Evolutionary conservation across 768 basidiomycete species (phyloP).

Genomic region (Tricholoma saponaceum): DNA sequence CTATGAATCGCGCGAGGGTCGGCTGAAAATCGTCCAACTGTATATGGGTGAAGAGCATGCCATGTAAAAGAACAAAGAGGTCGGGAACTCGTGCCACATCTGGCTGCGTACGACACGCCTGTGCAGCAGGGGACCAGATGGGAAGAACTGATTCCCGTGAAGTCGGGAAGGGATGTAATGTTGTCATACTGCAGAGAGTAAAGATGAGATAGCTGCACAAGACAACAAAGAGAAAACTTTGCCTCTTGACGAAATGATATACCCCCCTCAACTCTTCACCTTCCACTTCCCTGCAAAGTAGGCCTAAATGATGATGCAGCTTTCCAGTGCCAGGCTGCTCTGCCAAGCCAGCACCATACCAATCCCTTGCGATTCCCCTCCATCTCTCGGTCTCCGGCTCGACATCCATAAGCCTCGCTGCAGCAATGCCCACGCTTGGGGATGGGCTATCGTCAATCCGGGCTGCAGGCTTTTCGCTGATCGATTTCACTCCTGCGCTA

Average conservation of each 20-base stretch:
- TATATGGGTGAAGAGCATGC: conserved; percentile 96
- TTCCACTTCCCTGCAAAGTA: conserved; percentile 80
- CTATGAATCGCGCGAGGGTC: conserved; percentile 79
- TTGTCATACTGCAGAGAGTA: conserved; percentile 66
- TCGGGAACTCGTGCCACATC: conserved; percentile 66
- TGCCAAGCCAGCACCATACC: conserved; percentile 85
- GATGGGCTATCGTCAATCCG: conserved; percentile 62
- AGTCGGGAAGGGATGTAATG: conserved; percentile 80
- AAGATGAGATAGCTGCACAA: background rate
- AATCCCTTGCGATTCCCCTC: conserved; percentile 84
- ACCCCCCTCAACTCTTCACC: conserved; percentile 79
- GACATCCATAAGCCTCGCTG: conserved; percentile 76
- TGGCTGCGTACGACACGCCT: conserved; percentile 69
- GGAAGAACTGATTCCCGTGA: conserved; percentile 88
- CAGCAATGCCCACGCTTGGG: conserved; percentile 82
- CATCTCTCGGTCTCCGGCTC: conserved; percentile 92
- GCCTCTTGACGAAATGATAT: conserved; percentile 97
- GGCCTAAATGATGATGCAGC: conserved; percentile 89
- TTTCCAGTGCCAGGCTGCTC: conserved; percentile 94
- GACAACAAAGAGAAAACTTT: conserved; percentile 18
- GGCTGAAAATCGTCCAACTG: conserved; percentile 88
- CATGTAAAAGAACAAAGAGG: conserved; percentile 88
- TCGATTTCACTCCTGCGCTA: conserved; percentile 21
- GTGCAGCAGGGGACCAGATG: conserved; percentile 78
- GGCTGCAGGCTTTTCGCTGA: conserved; percentile 47